These are phyloP conservation scores for Pseudocercospora crystallina DNA, from an alignment of 2,329 filamentous ascomycete species.

Conservation along the genomic window DNA sequence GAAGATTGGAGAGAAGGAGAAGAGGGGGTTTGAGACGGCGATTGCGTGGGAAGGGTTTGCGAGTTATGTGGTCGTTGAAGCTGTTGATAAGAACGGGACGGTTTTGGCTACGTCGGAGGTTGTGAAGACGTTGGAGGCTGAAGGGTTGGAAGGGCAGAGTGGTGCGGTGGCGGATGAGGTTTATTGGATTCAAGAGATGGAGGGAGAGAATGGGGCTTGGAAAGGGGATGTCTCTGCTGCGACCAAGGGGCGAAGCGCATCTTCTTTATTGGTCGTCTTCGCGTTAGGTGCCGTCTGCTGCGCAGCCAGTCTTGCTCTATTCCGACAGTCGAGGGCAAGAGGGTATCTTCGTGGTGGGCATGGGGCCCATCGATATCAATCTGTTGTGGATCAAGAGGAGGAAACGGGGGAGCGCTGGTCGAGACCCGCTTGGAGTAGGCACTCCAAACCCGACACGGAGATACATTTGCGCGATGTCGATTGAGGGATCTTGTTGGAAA, in stretches of 20 bases:
- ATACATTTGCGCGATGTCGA: too few relatives aligned
- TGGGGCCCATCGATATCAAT: too few relatives aligned
- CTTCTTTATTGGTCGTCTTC: conserved; percentile 7
- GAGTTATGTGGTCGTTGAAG: conserved; percentile 18
- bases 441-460: too few relatives aligned
- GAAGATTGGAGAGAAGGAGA: conserved; percentile 1
- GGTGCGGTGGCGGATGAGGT: conserved; percentile 18
- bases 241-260: neutral
- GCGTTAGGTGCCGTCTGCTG: conserved; percentile 3
- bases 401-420: too few relatives aligned
- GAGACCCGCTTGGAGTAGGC: too few relatives aligned
- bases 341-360: too few relatives aligned
- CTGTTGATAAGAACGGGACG: conserved; percentile 15
- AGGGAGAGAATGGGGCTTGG: conserved; percentile 11
- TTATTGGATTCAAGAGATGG: conserved; percentile 16
- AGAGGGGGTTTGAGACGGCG: conserved; percentile 16
- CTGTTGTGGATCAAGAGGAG: too few relatives aligned
- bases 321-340: too few relatives aligned
- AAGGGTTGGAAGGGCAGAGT: conserved; percentile 2
- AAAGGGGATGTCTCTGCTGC: conserved; percentile 5
- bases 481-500: too few relatives aligned
- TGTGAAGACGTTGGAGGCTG: neutral
- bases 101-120: conserved; percentile 8
- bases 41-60: conserved; percentile 13
- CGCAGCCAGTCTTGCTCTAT: too few relatives aligned